Conservation (phyloP, 352 stramenopile genomes). For the Globisporangium mamillatum region DNA sequence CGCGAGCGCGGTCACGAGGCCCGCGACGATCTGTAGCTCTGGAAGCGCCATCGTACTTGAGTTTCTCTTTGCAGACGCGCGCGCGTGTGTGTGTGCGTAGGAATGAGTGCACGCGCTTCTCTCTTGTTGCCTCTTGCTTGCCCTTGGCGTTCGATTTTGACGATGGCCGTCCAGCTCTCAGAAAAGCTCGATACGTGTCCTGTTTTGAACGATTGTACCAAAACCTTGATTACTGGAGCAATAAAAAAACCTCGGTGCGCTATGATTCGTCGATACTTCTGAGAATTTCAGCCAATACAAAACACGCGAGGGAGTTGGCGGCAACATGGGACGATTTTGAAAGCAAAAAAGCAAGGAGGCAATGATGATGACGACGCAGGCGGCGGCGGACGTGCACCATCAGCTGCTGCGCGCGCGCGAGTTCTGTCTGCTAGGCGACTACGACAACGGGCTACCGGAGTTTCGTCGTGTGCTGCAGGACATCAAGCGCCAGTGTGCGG, state of each 20-base stretch:
- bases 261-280: background rate
- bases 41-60: constrained; percentile 40
- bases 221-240: constrained; percentile 9
- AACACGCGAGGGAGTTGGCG: background rate
- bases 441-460: constrained; percentile 42
- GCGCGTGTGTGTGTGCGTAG: background rate
- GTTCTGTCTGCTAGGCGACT: constrained; percentile 66
- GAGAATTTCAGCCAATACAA: constrained; percentile 2
- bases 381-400: constrained; percentile 9
- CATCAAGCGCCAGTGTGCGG: constrained; percentile 32
- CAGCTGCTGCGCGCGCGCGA: constrained; percentile 53
- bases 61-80: background rate
- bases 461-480: constrained; percentile 34
- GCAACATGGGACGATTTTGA: constrained; percentile 6
- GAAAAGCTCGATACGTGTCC: background rate
- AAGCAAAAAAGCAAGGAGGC: background rate
- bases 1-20: constrained; percentile 56
- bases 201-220: background rate
- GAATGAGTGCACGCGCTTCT: background rate
- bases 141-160: constrained; percentile 1
- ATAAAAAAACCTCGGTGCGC: background rate
- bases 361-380: background rate
- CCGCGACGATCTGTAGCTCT: constrained; percentile 73
- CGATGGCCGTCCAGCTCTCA: background rate
- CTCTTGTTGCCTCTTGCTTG: background rate